A percentile compares a stretch with the other conserved stretches of the same genome.
Conservation (phyloP, 176 grass and related monocot species). For the Hordeum marinum region DNA sequence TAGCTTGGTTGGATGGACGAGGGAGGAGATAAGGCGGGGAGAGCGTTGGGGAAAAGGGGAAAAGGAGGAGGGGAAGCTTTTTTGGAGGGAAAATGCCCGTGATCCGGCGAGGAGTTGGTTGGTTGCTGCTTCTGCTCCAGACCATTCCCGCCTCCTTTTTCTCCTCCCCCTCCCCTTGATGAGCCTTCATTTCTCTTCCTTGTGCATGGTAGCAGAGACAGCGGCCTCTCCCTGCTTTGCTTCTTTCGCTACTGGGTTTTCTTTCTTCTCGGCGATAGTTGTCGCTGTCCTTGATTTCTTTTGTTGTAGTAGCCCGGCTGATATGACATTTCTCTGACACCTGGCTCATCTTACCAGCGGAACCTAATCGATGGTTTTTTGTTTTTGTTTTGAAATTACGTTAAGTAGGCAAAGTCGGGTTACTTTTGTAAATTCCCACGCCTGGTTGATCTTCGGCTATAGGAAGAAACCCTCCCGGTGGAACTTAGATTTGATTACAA, state of each 20-base stretch:
- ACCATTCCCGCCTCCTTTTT: constrained; percentile 13
- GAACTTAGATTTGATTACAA: no score
- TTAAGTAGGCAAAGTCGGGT: no score
- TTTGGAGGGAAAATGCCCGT: constrained; percentile 61
- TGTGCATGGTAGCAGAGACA: background rate
- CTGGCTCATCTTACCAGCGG: background rate
- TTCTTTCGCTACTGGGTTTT: background rate
- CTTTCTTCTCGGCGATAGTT: background rate
- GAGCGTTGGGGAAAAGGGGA: constrained; percentile 47
- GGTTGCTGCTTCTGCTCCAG: constrained; percentile 7
- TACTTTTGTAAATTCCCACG: no score
- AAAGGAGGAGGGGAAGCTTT: constrained; percentile 57
- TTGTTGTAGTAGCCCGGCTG: background rate
- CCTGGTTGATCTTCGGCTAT: background rate
- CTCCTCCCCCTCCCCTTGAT: background rate
- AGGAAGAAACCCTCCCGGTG: background rate
- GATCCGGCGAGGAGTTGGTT: constrained; percentile 37
- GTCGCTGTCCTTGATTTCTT: background rate
- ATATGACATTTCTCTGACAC: background rate
- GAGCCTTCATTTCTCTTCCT: background rate
- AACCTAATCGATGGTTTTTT: no score
- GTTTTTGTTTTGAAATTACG: no score
- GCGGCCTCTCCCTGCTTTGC: background rate
- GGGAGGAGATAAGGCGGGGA: constrained; percentile 45
- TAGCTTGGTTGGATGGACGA: constrained; percentile 28